Evolutionary conservation across 2,329 filamentous ascomycete species (phyloP).

Genomic region (Paramyrothecium roridum): DNA sequence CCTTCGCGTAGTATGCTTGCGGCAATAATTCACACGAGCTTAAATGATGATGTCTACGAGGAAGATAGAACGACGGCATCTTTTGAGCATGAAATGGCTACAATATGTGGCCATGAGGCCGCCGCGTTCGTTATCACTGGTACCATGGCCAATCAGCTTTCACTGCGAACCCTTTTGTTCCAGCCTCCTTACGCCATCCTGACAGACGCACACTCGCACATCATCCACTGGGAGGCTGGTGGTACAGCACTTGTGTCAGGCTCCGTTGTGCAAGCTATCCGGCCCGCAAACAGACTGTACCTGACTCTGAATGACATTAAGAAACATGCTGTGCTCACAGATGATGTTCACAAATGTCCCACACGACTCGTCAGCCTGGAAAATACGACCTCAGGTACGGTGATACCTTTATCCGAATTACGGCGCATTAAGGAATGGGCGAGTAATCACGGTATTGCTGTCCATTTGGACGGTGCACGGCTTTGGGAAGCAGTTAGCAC

Average conservation of each 20-base stretch:
- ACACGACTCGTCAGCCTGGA: conserved; percentile 39
- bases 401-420: conserved; percentile 67
- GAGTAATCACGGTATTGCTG: conserved; percentile 36
- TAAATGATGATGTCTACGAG: conserved; percentile 6
- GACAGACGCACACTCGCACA: conserved; percentile 66
- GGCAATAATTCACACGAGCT: conserved; percentile 4
- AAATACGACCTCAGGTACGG: conserved; percentile 49
- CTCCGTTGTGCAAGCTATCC: conserved; percentile 52
- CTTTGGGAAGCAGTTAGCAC: conserved; percentile 48
- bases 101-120: conserved; percentile 51
- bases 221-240: conserved; percentile 57
- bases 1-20: conserved; percentile 6
- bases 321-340: conserved; percentile 28
- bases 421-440: conserved; percentile 63
- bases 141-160: conserved; percentile 80
- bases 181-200: conserved; percentile 70
- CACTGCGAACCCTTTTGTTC: conserved; percentile 65
- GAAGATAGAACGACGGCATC: conserved; percentile 3
- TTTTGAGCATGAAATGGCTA: not conserved
- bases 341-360: conserved; percentile 39
- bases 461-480: conserved; percentile 51
- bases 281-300: conserved; percentile 31
- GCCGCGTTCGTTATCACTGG: conserved; percentile 72
- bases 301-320: conserved; percentile 40
- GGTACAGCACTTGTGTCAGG: conserved; percentile 61